Evolutionary conservation across 2,329 filamentous ascomycete genomes (phyloP).

Genomic region (Neoascochyta sp.): DNA sequence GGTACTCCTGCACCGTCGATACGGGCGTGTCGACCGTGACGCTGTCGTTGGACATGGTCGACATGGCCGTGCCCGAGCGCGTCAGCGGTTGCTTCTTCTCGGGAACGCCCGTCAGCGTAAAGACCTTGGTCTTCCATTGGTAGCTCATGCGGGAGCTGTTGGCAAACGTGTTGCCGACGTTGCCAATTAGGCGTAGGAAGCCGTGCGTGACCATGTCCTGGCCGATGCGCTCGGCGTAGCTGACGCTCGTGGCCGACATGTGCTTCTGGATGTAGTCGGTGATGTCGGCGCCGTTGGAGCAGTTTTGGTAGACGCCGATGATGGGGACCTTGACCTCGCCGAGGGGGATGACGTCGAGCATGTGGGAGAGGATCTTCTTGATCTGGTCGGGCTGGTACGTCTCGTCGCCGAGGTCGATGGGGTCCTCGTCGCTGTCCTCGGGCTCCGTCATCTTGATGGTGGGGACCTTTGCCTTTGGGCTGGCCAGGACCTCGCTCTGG

Average conservation of each 20-base stretch:
- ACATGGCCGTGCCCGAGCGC: conserved; percentile 69
- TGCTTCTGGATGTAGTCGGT: conserved; percentile 91
- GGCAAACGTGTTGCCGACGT: conserved; percentile 90
- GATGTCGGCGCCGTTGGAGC: conserved; percentile 85
- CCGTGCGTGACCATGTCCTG: conserved; percentile 86
- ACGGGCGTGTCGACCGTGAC: conserved; percentile 74
- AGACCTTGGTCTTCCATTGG: conserved; percentile 91
- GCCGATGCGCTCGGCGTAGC: conserved; percentile 89
- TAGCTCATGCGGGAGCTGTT: conserved; percentile 98
- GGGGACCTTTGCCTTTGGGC: conserved; percentile 61
- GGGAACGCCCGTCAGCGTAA: conserved; percentile 79
- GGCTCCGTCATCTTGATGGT: conserved; percentile 83
- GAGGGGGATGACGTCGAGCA: conserved; percentile 80
- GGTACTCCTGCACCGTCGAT: conserved; percentile 79
- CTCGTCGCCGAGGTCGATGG: conserved; percentile 87
- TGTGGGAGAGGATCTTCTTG: conserved; percentile 83
- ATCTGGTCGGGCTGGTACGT: conserved; percentile 80
- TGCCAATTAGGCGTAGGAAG: conserved; percentile 85
- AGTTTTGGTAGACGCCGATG: conserved; percentile 90
- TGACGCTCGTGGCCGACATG: conserved; percentile 77
- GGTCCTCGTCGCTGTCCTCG: conserved; percentile 66
- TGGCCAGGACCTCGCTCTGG: conserved; percentile 47
- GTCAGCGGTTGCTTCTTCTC: conserved; percentile 76
- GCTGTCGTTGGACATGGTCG: conserved; percentile 36
- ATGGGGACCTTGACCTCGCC: conserved; percentile 94